Evolutionary conservation across 495 filamentous ascomycete genomes (phyloP).

Genomic region (Amniculicola lignicola): DNA sequence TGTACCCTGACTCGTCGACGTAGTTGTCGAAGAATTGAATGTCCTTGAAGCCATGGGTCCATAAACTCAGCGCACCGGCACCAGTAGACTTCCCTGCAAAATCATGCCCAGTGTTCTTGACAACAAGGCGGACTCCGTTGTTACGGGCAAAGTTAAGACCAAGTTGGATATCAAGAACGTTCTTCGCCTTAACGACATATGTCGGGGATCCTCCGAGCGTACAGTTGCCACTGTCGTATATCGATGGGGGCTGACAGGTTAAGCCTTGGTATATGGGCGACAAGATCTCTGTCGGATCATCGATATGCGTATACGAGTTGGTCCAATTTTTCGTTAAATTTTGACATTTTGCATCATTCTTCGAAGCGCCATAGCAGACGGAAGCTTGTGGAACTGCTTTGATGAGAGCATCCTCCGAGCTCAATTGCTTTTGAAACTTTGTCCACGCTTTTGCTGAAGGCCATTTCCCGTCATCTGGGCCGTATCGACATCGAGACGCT

Average conservation of each 20-base stretch:
- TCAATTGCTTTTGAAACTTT: conserved; percentile 22
- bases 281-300: conserved; percentile 27
- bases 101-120: conserved; percentile 69
- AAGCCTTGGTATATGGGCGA: conserved; percentile 28
- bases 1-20: conserved; percentile 24
- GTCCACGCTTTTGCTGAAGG: conserved; percentile 26
- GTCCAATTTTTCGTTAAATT: conserved; percentile 24
- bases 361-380: conserved; percentile 21
- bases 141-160: conserved; percentile 65
- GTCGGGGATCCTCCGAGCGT: conserved; percentile 58
- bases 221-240: conserved; percentile 40
- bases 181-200: conserved; percentile 59
- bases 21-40: conserved; percentile 28
- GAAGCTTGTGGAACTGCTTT: conserved; percentile 19
- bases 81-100: conserved; percentile 26
- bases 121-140: conserved; percentile 54
- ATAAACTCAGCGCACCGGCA: conserved; percentile 23
- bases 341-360: conserved; percentile 24
- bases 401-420: conserved; percentile 18
- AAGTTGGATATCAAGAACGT: conserved; percentile 54
- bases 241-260: conserved; percentile 17
- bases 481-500: conserved; percentile 9
- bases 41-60: conserved; percentile 32
- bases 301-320: conserved; percentile 20
- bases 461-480: conserved; percentile 23